Evolutionary conservation across 768 basidiomycete species (phyloP), one percentile per base, ranked within the genome.

Genomic region (Leccinum subtestaceum): DNA sequence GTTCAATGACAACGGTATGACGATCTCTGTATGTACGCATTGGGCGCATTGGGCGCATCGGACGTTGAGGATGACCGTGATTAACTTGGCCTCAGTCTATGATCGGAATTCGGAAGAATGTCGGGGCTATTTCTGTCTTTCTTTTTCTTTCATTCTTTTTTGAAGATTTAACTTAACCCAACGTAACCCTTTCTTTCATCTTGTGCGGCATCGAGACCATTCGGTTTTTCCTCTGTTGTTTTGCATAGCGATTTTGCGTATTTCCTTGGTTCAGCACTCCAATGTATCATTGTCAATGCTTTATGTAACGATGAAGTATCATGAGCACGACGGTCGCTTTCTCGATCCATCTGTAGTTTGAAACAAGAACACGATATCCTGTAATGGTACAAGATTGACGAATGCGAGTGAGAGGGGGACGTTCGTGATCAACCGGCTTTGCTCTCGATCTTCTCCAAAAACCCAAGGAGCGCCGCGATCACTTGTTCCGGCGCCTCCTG

Each of bases 401-500:
- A 36, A 38, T 29, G 40, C 17, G 21, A 29, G 9, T 12, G 15
- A 32, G 15, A 32, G 12, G 12, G 10, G 31, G 23, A 34, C n/a
- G 19, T 55, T 54, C 5, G 17, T 23, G 34, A 23, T 52, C 59
- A 63, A 13, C 31, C 36, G 0, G 32, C 23, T 17, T 17, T 34
- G 4, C 43, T 32, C 23, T 58, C 55, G 10, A 73, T 62, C 57
- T 65, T 72, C 2, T 54, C 66, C 60, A 82, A 65, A 63, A 86
- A 84, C 29, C 67, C 58, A 52, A 77, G 52, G 55, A 85, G 56
- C 52, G 74, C 69, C 19, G 70, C 49, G 7, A 82, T 67, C 15
- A 86, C 77, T 12, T 63, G 72, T 47, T 75, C 75, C 12, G 81
- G 78, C 29, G 75, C 61, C 65, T 86, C 85, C 65, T 86, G 83